Evolutionary conservation across 2,329 filamentous ascomycete genomes (phyloP).

Genomic region (Alternaria novae-zelandiae): DNA sequence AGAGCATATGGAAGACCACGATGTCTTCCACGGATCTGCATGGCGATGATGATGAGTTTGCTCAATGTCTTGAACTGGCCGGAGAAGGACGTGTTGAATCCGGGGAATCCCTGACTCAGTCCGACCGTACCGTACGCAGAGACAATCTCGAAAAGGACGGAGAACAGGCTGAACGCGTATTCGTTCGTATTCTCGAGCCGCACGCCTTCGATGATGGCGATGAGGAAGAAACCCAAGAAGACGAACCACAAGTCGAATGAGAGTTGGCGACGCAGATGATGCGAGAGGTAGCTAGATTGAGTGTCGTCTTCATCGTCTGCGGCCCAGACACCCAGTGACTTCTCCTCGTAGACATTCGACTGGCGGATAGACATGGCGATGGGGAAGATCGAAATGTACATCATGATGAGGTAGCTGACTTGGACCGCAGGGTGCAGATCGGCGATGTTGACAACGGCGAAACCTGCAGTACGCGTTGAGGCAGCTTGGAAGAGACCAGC

Average conservation of each 20-base stretch:
- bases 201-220: slow-evolving; percentile 83
- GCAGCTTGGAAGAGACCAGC: slow-evolving; percentile 90
- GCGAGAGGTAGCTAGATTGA: slow-evolving; percentile 82
- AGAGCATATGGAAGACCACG: slow-evolving; percentile 70
- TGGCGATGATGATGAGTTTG: slow-evolving; percentile 70
- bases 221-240: slow-evolving; percentile 90
- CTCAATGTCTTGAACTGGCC: slow-evolving; percentile 77
- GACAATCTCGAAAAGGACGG: slow-evolving; percentile 52
- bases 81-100: slow-evolving; percentile 79
- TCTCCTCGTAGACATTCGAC: slow-evolving; percentile 97
- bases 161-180: slow-evolving; percentile 58
- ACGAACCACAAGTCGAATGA: slow-evolving; percentile 99
- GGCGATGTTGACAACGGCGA: slow-evolving; percentile 79
- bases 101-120: slow-evolving; percentile 81
- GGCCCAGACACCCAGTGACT: slow-evolving; percentile 76
- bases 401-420: slow-evolving; percentile 96
- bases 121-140: slow-evolving; percentile 81
- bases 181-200: slow-evolving; percentile 69
- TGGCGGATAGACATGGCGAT: slow-evolving; percentile 93
- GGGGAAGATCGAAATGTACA: slow-evolving; percentile 98
- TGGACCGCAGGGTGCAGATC: slow-evolving; percentile 88
- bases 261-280: slow-evolving; percentile 89
- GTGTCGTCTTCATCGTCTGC: slow-evolving; percentile 58
- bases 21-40: slow-evolving; percentile 70
- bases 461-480: slow-evolving; percentile 88